phyloP scores from a whole-genome alignment of 2,329 filamentous ascomycete genomes.

The Colletotrichum lini region DNA sequence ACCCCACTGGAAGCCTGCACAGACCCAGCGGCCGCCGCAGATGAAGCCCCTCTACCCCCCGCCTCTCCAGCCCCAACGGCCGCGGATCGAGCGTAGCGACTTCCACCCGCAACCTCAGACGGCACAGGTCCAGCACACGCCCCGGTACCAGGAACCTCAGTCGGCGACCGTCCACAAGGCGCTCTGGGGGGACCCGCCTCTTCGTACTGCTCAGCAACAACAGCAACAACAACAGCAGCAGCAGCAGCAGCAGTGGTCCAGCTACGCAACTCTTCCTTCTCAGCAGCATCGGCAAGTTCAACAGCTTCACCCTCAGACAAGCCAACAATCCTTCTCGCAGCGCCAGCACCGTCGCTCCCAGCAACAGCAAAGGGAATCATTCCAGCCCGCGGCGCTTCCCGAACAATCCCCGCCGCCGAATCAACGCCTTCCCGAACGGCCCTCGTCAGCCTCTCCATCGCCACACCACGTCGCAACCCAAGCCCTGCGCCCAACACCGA shows the following conservation, averaged over 20 bases:
- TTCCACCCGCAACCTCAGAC: slow-evolving; percentile 29
- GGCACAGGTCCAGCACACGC: slow-evolving; percentile 31
- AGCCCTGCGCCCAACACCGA: slow-evolving; percentile 19
- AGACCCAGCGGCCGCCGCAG: slow-evolving; percentile 27
- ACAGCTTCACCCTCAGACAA: slow-evolving; percentile 36
- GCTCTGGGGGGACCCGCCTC: slow-evolving; percentile 30
- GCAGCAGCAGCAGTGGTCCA: slow-evolving; percentile 41
- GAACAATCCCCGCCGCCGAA: slow-evolving; percentile 33
- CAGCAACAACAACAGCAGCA: slow-evolving; percentile 24
- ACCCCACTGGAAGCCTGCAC: slow-evolving; percentile 8
- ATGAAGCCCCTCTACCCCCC: slow-evolving; percentile 38
- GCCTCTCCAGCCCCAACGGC: slow-evolving; percentile 33
- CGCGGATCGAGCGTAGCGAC: slow-evolving; percentile 31
- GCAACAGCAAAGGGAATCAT: slow-evolving; percentile 42
- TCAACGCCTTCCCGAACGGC: slow-evolving; percentile 27
- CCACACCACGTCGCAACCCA: slow-evolving; percentile 29
- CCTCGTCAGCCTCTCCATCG: slow-evolving; percentile 13
- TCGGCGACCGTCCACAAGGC: slow-evolving; percentile 31
- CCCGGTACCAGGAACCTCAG: slow-evolving; percentile 27
- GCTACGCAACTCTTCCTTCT: slow-evolving; percentile 40
- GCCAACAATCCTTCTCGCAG: slow-evolving; percentile 43
- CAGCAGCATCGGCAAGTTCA: slow-evolving; percentile 45
- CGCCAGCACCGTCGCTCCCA: slow-evolving; percentile 45
- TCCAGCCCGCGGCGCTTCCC: slow-evolving; percentile 42
- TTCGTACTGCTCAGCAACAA: neutral